Evolutionary conservation across 371 early-diverging fungal genomes (phyloP), one percentile per base, ranked within the genome.

Genomic region (Rhizopus stolonifer): DNA sequence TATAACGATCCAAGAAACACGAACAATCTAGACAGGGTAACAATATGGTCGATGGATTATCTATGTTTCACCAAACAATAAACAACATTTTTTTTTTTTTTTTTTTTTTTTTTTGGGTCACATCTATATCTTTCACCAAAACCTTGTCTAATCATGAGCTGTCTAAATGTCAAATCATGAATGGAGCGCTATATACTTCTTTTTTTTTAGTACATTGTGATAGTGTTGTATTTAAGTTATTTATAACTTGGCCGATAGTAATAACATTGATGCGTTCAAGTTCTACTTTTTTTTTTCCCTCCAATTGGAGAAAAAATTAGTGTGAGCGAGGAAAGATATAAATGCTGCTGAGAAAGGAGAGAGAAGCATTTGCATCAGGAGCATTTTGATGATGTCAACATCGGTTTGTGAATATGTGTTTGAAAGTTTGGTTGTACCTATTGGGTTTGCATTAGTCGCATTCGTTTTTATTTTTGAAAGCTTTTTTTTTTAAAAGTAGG

Each of bases 11-110:
- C 23, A 96, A 80, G 76, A 95, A 96, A 43, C 98, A 97, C 36
- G 93, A 94, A 72, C 89, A n/a, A 87, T 21, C 98, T 97, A 72
- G 96, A 95, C 15, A 96, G 96, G 18, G 98, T 98, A 29, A 90
- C 93, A 31, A 86, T 84, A 61, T 92, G 91, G 56, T 81, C 84
- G 54, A 81, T 81, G 19, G 90, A 85, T 21, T 85, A 85, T 39
- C 91, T 61, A 51, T 29, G 1, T n/a, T n/a, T n/a, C 9, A 21
- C 18, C 14, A 21, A 40, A 50, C 21, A 34, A 51, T 26, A 17
- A 24, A 29, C 4, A 29, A 22, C 4, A 10, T 9, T 22, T 43
- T 33, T 21, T 10, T 29, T 25, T 51, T 15, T 8, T 22, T 40
- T 13, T 22, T n/a, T 11, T 13, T 11, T 29, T 18, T 23, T 42